Base-by-base conservation (phyloP, 352 stramenopile species). In the Phytopythium cucurbitacearum region DNA sequence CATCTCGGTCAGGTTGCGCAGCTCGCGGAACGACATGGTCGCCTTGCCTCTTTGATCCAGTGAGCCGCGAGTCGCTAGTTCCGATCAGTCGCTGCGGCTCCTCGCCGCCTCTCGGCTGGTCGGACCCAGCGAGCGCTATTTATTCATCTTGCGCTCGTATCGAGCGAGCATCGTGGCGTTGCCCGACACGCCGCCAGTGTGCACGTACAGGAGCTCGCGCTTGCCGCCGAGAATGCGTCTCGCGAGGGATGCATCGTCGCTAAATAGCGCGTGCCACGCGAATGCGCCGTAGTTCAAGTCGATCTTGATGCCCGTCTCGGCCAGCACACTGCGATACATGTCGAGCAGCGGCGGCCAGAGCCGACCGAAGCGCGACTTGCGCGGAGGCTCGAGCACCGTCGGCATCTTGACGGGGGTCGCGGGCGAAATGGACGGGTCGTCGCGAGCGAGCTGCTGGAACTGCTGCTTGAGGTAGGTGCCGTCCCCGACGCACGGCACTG, bases 1-100 rank as follows among this genome's bases (percentile, higher is more conserved):
- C 67, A 98, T 97, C 76, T 98, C 91, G 15, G 89, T 97, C 55
- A 99, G 90, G 72, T 98, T 91, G 49, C 85, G 79, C 58, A 92
- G 69, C 65, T 95, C 85, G 11, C 83, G 82, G 69, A 91, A 95
- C 65, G 80, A 92, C 83, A 95, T 92, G 33, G 38, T 50, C 8
- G 21, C 16, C 16, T 5, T 21, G 28, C 46, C 7, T 40, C 40
- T 13, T 40, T 13, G 15, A 4, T 46, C 33, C 3, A 50, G 21
- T 28, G 21, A 28, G 21, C 21, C 21, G 21, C 21, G 21, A 28
- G 21, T 28, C 21, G 21, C 21, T 28, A 2, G 21, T 2, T 5
- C 7, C 40, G 41, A 69, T 66, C 39, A 1, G 28, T 39, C 34
- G 32, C 40, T 28, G 34, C 36, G 40, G 40, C 40, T 46, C 40